Base-by-base conservation (phyloP, 164 flowering plant genomes). In the Berberis thunbergii region DNA sequence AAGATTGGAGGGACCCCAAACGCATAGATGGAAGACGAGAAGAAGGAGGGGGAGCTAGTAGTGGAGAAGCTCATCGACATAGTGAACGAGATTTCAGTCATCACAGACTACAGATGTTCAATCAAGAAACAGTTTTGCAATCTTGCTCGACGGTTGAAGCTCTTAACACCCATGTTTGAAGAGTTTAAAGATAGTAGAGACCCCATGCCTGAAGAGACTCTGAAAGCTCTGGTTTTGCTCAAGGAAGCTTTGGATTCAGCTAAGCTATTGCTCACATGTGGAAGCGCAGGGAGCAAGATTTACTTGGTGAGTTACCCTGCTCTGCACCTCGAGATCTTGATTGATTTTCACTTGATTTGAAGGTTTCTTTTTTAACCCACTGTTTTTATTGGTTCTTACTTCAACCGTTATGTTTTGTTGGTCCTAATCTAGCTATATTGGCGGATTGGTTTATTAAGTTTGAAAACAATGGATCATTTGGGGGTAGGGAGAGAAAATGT, bases 121-220 rank as follows among this genome's bases (percentile, higher is more conserved):
- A 81, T 88, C 60, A 93, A 78, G 87, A 90, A 83, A 78, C 84
- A 84, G 73, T 90, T 75, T 62, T 80, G 84, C 64, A 90, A 83
- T 69, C 77, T 93, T 1, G 87, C 90, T 42, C 73, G 98, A 69
- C 70, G 98, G 49, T 65, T 93, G 84, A 93, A 85, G 85, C 75
- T 90, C 10, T 67, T 93, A 72, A 76, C 64, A 10, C 97, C 98
- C 44, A 77, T 93, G 91, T 86, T 93, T 67, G 98, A 93, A 73
- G 98, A 93, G 82, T 79, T 90, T 70, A 73, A 76, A 49, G 97
- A 91, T 43, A 70, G 79, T 59, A 79, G 75, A 50, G 85, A 83
- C 40, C 48, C 73, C 50, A 58, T 86, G 12, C 65, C 78, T 6
- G 80, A 78, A 1, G 86, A 79, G 3, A 66, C 77, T 3, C 11